These are phyloP conservation scores for Eutrema heterophyllum DNA, from an alignment of 345 rosid genomes.

Conservation along the genomic window DNA sequence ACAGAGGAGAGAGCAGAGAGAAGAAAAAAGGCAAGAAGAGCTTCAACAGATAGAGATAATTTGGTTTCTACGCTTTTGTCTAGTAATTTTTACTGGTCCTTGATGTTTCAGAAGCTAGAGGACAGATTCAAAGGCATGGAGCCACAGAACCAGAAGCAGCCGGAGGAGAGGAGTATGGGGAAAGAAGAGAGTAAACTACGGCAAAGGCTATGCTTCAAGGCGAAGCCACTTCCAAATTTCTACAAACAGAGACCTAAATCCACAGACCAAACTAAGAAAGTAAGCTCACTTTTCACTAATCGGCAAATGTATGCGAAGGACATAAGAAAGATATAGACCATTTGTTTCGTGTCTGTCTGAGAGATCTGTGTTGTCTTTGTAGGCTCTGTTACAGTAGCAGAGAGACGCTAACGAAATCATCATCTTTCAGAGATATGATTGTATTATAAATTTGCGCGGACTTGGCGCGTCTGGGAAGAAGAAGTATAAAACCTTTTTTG, in stretches of 20 bases:
- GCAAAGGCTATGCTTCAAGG: constrained; percentile 82
- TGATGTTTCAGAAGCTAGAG: constrained; percentile 56
- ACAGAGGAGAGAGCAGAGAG: constrained; percentile 84
- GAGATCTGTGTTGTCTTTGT: constrained; percentile 1
- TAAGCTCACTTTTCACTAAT: constrained; percentile 17
- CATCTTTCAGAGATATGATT: not conserved
- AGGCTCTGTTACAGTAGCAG: constrained; percentile 29
- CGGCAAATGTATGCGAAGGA: not conserved
- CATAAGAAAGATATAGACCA: not conserved
- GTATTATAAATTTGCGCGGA: not conserved
- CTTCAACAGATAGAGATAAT: not conserved
- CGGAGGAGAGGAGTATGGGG: constrained; percentile 59
- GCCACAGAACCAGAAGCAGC: constrained; percentile 38
- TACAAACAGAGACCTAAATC: constrained; percentile 50
- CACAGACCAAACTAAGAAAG: constrained; percentile 45
- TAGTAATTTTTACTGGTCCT: not conserved
- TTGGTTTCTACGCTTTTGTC: not conserved
- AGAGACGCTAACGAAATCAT: not conserved
- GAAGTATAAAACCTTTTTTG: not conserved
- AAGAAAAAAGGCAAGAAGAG: constrained; percentile 64
- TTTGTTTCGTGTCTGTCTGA: not conserved
- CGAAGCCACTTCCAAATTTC: constrained; percentile 86
- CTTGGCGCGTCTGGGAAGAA: constrained; percentile 4
- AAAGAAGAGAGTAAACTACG: constrained; percentile 58
- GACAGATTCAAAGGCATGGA: constrained; percentile 65